Evolutionary conservation across 495 filamentous ascomycete species (phyloP).

Genomic region (Aspergillus taichungensis): DNA sequence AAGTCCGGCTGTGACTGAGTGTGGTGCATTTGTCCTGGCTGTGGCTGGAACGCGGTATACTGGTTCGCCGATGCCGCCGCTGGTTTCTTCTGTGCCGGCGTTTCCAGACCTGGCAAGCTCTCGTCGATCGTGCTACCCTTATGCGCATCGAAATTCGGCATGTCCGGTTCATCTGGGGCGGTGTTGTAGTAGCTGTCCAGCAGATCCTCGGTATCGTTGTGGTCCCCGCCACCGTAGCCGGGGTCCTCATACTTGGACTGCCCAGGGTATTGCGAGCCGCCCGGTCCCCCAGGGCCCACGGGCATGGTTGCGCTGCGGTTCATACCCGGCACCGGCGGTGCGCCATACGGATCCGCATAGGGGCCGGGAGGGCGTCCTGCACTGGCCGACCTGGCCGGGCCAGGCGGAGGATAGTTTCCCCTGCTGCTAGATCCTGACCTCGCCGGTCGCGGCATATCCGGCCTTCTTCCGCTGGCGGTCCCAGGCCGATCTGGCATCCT

Average conservation of each 20-base stretch:
- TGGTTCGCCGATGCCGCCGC: conserved; percentile 15
- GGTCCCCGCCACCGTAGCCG: conserved; percentile 10
- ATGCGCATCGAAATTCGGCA: conserved; percentile 65
- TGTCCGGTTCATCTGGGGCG: conserved; percentile 41
- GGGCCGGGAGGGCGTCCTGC: conserved; percentile 16
- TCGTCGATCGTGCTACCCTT: conserved; percentile 38
- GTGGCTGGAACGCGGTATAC: conserved; percentile 29
- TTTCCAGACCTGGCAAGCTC: conserved; percentile 40
- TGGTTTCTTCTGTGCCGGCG: conserved; percentile 19
- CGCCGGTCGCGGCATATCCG: conserved; percentile 22
- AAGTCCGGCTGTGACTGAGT: conserved; percentile 63
- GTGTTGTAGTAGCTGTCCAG: conserved; percentile 34
- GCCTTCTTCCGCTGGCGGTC: conserved; percentile 27
- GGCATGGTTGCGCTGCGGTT: conserved; percentile 35
- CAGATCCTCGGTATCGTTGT: conserved; percentile 21
- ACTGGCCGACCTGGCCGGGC: conserved; percentile 20
- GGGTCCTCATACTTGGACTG: conserved; percentile 27
- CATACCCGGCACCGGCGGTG: conserved; percentile 22
- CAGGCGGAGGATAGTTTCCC: conserved; percentile 14
- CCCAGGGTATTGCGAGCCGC: conserved; percentile 20
- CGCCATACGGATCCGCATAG: conserved; percentile 21
- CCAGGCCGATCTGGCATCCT: conserved; percentile 26
- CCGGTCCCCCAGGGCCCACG: conserved; percentile 7
- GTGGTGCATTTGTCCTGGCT: conserved; percentile 31
- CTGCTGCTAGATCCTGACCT: conserved; percentile 18